Evolutionary conservation across 78 protist genomes (phyloP), one percentile per base, ranked within the genome.

Genomic region (Dictyostelium brefeldianum): DNA sequence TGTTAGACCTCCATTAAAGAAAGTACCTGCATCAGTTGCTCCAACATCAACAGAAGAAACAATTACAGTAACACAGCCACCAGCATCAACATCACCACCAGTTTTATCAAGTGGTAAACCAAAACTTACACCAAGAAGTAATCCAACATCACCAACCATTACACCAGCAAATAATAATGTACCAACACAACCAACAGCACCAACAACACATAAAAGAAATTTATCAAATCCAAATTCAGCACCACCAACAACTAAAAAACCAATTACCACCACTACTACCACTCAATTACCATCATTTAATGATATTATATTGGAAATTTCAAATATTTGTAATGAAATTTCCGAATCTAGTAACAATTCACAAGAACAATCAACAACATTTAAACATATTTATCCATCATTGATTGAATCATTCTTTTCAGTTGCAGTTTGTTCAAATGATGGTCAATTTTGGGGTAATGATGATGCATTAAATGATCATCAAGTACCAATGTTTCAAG

Each of bases 401-500:
- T 36, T 87, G 17, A 2, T 20, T 14, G 43, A 87, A 15, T 20
- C 59, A 56, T 87, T 87, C 75, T 65, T 87, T 47, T 77, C 79
- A 1, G 67, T 77, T 31, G 53, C 59, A 54, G 93, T 70, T 17
- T 65, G 75, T 25, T 48, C 56, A 31, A 57, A 59, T n/a, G 79
- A 59, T 51, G 93, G 93, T 5, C 73, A 74, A 46, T 48, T 75
- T 41, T 77, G 84, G 93, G 64, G 64, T 51, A 74, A 74, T 17
- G 70, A 74, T 36, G 29, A 57, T 47, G 20, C 14, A 15, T 27
- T 64, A 12, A 78, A 78, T 56, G 83, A 78, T 56, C 65, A 51
- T 22, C 53, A 51, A 47, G 67, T 87, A 27, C 84, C 93, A 62
- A 62, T 87, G 84, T 87, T 87, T 82, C 93, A 87, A 65, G 53